These are phyloP conservation scores for Cudoniella acicularis DNA, from an alignment of 495 filamentous ascomycete species.

Conservation along the genomic window DNA sequence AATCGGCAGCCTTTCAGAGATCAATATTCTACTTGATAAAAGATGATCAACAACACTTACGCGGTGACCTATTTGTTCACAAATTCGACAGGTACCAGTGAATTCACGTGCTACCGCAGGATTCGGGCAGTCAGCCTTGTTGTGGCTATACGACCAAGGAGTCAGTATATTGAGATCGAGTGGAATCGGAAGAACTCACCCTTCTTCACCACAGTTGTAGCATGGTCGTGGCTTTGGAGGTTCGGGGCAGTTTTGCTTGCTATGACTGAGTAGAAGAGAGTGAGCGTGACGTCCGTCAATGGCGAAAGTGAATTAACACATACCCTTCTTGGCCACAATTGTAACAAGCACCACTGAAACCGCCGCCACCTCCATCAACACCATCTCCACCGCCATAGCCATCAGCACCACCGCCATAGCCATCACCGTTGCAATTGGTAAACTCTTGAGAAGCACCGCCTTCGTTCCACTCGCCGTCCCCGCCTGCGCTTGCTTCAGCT, in stretches of 20 bases:
- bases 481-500: not conserved
- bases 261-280: not conserved
- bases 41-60: constrained; percentile 13
- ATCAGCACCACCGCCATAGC: not conserved
- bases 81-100: constrained; percentile 68
- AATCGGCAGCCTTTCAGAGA: constrained; percentile 46
- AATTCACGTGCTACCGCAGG: constrained; percentile 47
- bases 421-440: constrained; percentile 4
- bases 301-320: not conserved
- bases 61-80: constrained; percentile 68
- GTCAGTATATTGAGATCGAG: not conserved
- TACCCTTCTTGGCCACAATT: constrained; percentile 18
- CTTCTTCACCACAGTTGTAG: constrained; percentile 42
- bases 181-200: constrained; percentile 26
- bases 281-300: no score
- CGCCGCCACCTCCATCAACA: constrained; percentile 37
- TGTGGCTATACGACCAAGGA: constrained; percentile 36
- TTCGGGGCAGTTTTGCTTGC: not conserved
- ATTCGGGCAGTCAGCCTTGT: constrained; percentile 65
- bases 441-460: constrained; percentile 6
- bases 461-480: constrained; percentile 1
- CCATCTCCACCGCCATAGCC: constrained; percentile 38
- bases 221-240: constrained; percentile 30
- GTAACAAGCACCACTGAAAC: constrained; percentile 60
- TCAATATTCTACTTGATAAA: not conserved